Evolutionary conservation across 306 rosid genomes (phyloP).

Genomic region (Abrus precatorius): DNA sequence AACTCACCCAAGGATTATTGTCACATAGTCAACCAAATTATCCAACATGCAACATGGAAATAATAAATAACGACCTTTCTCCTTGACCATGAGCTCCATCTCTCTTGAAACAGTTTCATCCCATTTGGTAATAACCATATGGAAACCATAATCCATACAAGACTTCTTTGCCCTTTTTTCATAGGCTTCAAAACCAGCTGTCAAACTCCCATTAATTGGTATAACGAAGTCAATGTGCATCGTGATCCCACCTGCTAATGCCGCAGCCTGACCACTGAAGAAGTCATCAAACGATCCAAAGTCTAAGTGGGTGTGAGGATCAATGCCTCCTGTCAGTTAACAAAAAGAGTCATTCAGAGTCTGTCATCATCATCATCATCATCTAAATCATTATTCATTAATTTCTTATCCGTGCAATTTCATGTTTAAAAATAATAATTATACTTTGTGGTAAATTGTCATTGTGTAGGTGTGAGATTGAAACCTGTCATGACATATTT

Average conservation of each 20-base stretch:
- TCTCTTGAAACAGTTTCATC: slow-evolving; percentile 79
- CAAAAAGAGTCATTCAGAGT: slow-evolving; percentile 38
- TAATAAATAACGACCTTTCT: slow-evolving; percentile 69
- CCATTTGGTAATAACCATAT: slow-evolving; percentile 95
- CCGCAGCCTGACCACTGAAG: slow-evolving; percentile 98
- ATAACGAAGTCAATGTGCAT: slow-evolving; percentile 94
- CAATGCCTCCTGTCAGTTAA: slow-evolving; percentile 85
- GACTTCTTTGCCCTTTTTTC: slow-evolving; percentile 78
- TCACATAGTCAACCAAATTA: slow-evolving; percentile 8
- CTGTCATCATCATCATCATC: background rate
- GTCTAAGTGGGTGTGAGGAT: slow-evolving; percentile 91
- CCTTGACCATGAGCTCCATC: slow-evolving; percentile 87
- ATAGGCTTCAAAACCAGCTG: slow-evolving; percentile 79
- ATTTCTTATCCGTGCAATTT: too few relatives aligned
- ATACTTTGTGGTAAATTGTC: background rate
- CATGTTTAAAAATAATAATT: too few relatives aligned
- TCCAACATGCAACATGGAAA: slow-evolving; percentile 32
- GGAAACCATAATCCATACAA: slow-evolving; percentile 97
- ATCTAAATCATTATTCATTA: background rate
- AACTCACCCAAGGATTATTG: slow-evolving; percentile 20
- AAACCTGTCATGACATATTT: slow-evolving; percentile 95
- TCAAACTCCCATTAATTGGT: slow-evolving; percentile 77
- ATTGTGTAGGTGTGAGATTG: slow-evolving; percentile 7
- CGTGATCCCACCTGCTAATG: slow-evolving; percentile 97
- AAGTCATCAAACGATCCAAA: slow-evolving; percentile 73